Evolutionary conservation across 2,329 filamentous ascomycete genomes (phyloP).

Genomic region (Ophiosphaerella herpotricha): DNA sequence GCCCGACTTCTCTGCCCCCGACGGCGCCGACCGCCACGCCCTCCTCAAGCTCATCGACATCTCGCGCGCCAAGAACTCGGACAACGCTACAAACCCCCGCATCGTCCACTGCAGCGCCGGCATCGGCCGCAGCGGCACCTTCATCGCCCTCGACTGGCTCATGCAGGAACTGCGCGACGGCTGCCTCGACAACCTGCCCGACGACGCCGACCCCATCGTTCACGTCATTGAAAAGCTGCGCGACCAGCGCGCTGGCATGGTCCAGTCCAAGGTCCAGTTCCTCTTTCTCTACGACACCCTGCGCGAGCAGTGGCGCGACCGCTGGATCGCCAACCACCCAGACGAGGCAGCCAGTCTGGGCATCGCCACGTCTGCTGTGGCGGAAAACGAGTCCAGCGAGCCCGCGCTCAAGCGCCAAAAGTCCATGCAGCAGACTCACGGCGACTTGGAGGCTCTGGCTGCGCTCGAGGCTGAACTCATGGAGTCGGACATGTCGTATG

Average conservation of each 20-base stretch:
- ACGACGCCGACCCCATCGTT: conserved; percentile 70
- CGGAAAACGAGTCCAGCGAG: conserved; percentile 10
- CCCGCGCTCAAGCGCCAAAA: conserved; percentile 36
- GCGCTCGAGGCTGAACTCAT: conserved; percentile 41
- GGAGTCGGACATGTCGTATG: conserved; percentile 33
- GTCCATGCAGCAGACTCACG: conserved; percentile 16
- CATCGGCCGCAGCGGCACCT: conserved; percentile 91
- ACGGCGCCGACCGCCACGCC: conserved; percentile 66
- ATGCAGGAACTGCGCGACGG: conserved; percentile 80
- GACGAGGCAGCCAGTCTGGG: conserved; percentile 34
- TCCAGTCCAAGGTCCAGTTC: conserved; percentile 85
- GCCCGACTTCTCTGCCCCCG: conserved; percentile 88
- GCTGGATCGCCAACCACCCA: conserved; percentile 39
- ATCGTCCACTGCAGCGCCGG: conserved; percentile 79
- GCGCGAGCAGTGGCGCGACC: conserved; percentile 71
- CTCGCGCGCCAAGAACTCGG: conserved; percentile 63
- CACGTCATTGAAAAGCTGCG: conserved; percentile 79
- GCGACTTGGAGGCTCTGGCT: conserved; percentile 25
- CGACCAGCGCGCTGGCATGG: conserved; percentile 92
- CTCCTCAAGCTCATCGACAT: conserved; percentile 73
- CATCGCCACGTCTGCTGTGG: conserved; percentile 8
- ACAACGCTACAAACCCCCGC: conserved; percentile 65
- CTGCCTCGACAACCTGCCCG: conserved; percentile 58
- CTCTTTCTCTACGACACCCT: conserved; percentile 88
- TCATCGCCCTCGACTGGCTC: conserved; percentile 93